phyloP scores from a whole-genome alignment of 768 basidiomycete species.

The Lentinula sp. region DNA sequence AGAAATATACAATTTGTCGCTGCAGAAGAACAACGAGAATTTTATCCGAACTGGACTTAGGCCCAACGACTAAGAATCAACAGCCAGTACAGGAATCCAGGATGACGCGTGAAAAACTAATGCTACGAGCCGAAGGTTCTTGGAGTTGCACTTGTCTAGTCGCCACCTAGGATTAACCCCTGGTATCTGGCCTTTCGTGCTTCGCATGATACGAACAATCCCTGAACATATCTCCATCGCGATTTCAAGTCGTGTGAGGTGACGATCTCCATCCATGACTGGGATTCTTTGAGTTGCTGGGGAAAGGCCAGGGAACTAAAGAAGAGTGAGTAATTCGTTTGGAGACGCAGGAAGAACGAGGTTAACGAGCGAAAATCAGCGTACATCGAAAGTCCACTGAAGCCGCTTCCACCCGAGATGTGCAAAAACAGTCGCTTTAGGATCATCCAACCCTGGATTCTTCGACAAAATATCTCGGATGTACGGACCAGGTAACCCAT shows the following conservation, averaged over 20 bases:
- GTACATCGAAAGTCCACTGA: neutral
- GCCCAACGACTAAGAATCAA: neutral
- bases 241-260: neutral
- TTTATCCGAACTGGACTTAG: no score
- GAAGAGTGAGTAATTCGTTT: neutral
- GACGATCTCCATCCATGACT: neutral
- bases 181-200: neutral
- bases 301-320: neutral
- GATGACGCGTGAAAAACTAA: neutral
- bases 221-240: neutral
- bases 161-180: neutral
- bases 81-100: neutral
- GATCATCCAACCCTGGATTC: neutral
- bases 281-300: neutral
- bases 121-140: neutral
- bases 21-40: no score
- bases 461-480: neutral
- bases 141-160: neutral
- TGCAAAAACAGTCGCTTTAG: neutral
- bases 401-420: neutral
- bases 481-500: neutral
- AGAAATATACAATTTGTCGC: no score
- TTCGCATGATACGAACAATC: neutral
- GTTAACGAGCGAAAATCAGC: neutral
- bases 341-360: neutral